phyloP scores from a whole-genome alignment of 345 rosid genomes.

The Lumnitzera littorea region DNA sequence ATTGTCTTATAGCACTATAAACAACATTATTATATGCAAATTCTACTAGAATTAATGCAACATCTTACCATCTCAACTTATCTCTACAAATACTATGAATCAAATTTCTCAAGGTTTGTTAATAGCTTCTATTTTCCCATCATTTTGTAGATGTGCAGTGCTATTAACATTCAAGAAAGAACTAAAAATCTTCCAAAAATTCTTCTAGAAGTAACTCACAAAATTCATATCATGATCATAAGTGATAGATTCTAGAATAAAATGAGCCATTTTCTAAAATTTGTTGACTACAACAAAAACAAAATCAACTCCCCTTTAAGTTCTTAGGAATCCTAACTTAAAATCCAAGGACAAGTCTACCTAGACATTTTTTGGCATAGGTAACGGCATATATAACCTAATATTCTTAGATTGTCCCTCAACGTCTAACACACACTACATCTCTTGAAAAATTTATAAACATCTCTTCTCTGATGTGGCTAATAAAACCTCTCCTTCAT shows the following conservation, averaged over 20 bases:
- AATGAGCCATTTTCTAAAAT: neutral
- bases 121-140: neutral
- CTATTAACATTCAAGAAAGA: neutral
- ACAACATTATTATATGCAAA: neutral
- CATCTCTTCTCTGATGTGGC: neutral
- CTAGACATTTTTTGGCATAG: no score
- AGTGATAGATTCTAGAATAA: neutral
- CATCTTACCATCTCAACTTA: neutral
- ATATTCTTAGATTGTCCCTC: neutral
- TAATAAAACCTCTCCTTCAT: neutral
- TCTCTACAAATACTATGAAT: neutral
- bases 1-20: neutral
- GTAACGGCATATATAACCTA: no score
- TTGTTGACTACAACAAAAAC: neutral
- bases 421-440: neutral
- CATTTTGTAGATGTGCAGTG: neutral
- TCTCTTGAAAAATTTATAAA: neutral
- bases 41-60: neutral
- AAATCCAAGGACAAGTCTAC: neutral
- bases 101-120: neutral
- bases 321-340: neutral
- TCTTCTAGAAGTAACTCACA: neutral
- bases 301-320: neutral
- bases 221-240: neutral
- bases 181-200: neutral